These are phyloP conservation scores for Bromus sterilis DNA, from an alignment of 176 grass and related monocot genomes.

Conservation along the genomic window DNA sequence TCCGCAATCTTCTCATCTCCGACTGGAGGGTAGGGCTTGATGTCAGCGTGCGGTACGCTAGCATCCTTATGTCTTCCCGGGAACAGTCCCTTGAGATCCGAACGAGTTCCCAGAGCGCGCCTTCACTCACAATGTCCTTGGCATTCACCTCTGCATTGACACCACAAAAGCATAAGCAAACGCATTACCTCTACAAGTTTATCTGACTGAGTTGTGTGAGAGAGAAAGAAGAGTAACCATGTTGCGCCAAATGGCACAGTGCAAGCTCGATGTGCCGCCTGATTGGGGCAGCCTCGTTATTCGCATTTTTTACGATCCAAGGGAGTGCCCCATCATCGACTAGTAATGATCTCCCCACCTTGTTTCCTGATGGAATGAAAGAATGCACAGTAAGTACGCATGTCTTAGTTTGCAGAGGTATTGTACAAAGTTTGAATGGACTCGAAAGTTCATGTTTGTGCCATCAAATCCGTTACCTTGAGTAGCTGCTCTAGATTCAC, in stretches of 20 bases:
- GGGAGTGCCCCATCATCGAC: conserved; percentile 92
- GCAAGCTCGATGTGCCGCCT: conserved; percentile 95
- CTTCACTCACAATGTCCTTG: conserved; percentile 74
- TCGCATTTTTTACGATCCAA: conserved; percentile 97
- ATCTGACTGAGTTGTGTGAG: neutral
- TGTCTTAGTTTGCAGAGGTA: neutral
- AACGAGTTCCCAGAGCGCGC: conserved; percentile 96
- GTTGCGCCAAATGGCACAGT: conserved; percentile 92
- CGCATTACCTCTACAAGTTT: neutral
- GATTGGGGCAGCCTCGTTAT: conserved; percentile 96
- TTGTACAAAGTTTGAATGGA: neutral
- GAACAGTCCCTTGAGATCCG: conserved; percentile 93
- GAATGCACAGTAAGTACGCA: no score
- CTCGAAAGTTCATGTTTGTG: neutral
- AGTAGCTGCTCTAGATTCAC: conserved; percentile 88
- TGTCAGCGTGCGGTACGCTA: conserved; percentile 75
- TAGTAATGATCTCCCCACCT: conserved; percentile 73
- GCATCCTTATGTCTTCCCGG: conserved; percentile 84
- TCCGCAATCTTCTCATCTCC: conserved; percentile 76
- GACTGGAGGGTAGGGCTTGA: conserved; percentile 81
- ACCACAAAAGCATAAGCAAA: neutral
- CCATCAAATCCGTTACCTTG: conserved; percentile 50
- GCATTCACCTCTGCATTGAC: conserved; percentile 72
- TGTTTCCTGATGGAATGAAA: conserved; percentile 54
- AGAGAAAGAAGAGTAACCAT: conserved; percentile 39